A percentile compares a stretch with the other conserved stretches of the same genome.
These are phyloP conservation scores for Plantago ovata DNA, from an alignment of 257 asterid species.

Conservation along the genomic window DNA sequence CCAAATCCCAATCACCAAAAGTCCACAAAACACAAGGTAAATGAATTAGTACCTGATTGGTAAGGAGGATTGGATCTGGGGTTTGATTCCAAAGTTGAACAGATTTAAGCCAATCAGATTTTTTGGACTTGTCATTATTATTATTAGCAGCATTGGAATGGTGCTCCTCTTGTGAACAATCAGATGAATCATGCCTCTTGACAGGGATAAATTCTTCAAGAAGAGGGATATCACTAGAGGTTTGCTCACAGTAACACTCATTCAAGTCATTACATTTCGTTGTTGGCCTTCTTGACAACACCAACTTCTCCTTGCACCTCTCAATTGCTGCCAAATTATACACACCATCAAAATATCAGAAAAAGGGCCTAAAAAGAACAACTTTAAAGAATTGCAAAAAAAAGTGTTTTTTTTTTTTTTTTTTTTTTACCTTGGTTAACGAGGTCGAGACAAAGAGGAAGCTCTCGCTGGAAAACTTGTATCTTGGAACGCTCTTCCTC, in stretches of 20 bases:
- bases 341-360: background rate
- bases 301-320: constrained; percentile 61
- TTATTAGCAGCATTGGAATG: constrained; percentile 17
- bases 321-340: constrained; percentile 60
- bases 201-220: constrained; percentile 64
- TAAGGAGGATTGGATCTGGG: constrained; percentile 32
- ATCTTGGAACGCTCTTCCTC: constrained; percentile 80
- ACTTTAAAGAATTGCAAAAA: too few relatives aligned
- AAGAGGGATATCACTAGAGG: constrained; percentile 56
- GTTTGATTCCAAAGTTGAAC: constrained; percentile 45
- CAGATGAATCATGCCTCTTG: constrained; percentile 26
- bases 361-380: too few relatives aligned
- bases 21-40: constrained; percentile 28
- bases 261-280: background rate
- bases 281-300: constrained; percentile 29
- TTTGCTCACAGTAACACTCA: constrained; percentile 66
- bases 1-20: constrained; percentile 7
- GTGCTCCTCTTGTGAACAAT: constrained; percentile 26
- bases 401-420: too few relatives aligned
- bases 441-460: constrained; percentile 86
- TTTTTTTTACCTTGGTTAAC: constrained; percentile 87
- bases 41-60: constrained; percentile 29
- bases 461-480: constrained; percentile 88
- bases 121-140: constrained; percentile 24
- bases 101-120: constrained; percentile 56